phyloP scores from a whole-genome alignment of 805 yeast genomes.

The Peterozyma toletana region DNA sequence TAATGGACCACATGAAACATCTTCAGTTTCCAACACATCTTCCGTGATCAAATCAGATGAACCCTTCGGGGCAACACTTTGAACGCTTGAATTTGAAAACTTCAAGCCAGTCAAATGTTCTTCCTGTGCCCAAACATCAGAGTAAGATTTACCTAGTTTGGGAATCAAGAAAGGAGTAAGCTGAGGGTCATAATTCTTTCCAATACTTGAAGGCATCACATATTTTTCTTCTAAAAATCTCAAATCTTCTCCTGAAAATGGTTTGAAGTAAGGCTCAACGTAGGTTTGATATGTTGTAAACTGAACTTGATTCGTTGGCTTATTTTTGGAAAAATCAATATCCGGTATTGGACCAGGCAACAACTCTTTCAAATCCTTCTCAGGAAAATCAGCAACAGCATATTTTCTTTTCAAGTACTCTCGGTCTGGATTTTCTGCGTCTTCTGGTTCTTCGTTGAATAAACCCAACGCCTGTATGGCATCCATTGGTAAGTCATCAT shows the following conservation, averaged over 20 bases:
- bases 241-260: slow-evolving; percentile 74
- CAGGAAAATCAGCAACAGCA: slow-evolving; percentile 89
- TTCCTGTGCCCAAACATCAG: slow-evolving; percentile 82
- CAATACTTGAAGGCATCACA: slow-evolving; percentile 42
- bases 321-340: slow-evolving; percentile 75
- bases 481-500: no score
- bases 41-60: slow-evolving; percentile 52
- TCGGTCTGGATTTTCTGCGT: slow-evolving; percentile 58
- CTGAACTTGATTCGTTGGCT: slow-evolving; percentile 87
- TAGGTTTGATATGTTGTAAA: slow-evolving; percentile 80
- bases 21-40: slow-evolving; percentile 60
- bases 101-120: slow-evolving; percentile 35
- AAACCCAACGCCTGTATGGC: slow-evolving; percentile 41
- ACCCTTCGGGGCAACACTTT: slow-evolving; percentile 42
- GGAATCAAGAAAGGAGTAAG: slow-evolving; percentile 75
- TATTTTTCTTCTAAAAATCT: slow-evolving; percentile 59
- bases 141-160: slow-evolving; percentile 74
- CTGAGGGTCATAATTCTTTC: slow-evolving; percentile 53
- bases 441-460: slow-evolving; percentile 52
- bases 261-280: slow-evolving; percentile 78
- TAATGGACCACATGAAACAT: slow-evolving; percentile 84
- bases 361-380: slow-evolving; percentile 60
- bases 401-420: slow-evolving; percentile 70
- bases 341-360: slow-evolving; percentile 89
- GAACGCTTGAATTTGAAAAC: slow-evolving; percentile 2